phyloP scores from a whole-genome alignment of 2,329 filamentous ascomycete species.

The Fusarium sp. region DNA sequence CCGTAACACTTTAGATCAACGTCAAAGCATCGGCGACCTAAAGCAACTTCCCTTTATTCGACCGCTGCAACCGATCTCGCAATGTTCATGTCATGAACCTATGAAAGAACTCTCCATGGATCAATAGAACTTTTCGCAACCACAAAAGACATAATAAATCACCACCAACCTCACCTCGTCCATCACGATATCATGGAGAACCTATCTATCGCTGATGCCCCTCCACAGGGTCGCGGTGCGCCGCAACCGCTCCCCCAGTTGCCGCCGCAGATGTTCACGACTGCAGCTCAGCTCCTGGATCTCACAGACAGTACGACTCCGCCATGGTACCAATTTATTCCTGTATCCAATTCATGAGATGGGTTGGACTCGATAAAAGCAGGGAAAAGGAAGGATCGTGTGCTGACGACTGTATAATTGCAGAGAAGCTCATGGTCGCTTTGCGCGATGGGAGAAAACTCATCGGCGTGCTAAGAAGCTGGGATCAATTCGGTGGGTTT shows the following conservation, averaged over 20 bases:
- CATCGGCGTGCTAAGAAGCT: conserved; percentile 90
- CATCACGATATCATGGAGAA: conserved; percentile 60
- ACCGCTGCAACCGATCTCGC: conserved; percentile 20
- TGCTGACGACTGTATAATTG: conserved; percentile 39
- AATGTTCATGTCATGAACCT: conserved; percentile 40
- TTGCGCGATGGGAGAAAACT: conserved; percentile 94
- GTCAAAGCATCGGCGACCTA: conserved; percentile 38
- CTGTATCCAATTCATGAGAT: conserved; percentile 3
- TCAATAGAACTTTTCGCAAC: conserved; percentile 12
- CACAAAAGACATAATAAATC: conserved; percentile 5
- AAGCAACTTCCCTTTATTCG: conserved; percentile 25
- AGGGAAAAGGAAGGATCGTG: conserved; percentile 29
- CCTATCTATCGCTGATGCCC: conserved; percentile 59
- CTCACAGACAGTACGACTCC: conserved; percentile 88
- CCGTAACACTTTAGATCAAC: conserved; percentile 30
- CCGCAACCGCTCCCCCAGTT: conserved; percentile 69
- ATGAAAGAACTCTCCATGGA: conserved; percentile 31
- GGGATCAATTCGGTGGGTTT: conserved; percentile 93
- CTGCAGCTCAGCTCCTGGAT: conserved; percentile 92
- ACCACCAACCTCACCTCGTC: conserved; percentile 3
- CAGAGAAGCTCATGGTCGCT: conserved; percentile 94
- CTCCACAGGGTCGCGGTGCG: conserved; percentile 52
- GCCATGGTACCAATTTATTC: conserved; percentile 19
- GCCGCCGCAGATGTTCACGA: conserved; percentile 97
- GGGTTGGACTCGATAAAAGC: neutral